These are phyloP conservation scores for Cytidiella melzeri DNA, from an alignment of 768 basidiomycete genomes.

Conservation along the genomic window DNA sequence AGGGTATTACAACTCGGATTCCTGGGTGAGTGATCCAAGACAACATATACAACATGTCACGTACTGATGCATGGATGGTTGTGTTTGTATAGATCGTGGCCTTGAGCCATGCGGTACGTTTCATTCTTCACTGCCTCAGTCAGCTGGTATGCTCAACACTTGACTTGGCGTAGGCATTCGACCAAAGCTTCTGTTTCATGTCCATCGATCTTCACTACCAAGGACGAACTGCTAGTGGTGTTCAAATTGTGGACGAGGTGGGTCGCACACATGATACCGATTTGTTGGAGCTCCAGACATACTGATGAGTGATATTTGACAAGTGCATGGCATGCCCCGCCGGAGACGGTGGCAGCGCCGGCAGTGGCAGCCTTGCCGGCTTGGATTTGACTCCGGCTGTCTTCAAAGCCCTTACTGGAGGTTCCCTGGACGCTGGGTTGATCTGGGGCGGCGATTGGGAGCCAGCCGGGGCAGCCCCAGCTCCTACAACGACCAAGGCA, in stretches of 20 bases:
- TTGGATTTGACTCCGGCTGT: not conserved
- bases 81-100: not conserved
- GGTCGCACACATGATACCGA: too few species aligned
- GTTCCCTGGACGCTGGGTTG: not conserved
- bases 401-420: not conserved
- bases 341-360: not conserved
- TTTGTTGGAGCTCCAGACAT: too few species aligned
- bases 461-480: too few species aligned
- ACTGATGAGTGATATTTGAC: too few species aligned
- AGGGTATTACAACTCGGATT: not conserved
- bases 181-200: too few species aligned
- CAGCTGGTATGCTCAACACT: not conserved
- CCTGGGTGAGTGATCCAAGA: not conserved
- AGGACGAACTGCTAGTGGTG: too few species aligned
- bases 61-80: not conserved
- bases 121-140: not conserved
- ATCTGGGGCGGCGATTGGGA: not conserved
- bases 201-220: too few species aligned
- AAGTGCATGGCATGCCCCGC: not conserved
- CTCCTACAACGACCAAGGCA: too few species aligned
- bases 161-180: too few species aligned
- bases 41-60: too few species aligned
- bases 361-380: constrained; percentile 7
- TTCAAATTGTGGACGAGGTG: too few species aligned
- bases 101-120: not conserved